Evolutionary conservation across 202 grass and related monocot species (phyloP).

Genomic region (Setaria viridis): DNA sequence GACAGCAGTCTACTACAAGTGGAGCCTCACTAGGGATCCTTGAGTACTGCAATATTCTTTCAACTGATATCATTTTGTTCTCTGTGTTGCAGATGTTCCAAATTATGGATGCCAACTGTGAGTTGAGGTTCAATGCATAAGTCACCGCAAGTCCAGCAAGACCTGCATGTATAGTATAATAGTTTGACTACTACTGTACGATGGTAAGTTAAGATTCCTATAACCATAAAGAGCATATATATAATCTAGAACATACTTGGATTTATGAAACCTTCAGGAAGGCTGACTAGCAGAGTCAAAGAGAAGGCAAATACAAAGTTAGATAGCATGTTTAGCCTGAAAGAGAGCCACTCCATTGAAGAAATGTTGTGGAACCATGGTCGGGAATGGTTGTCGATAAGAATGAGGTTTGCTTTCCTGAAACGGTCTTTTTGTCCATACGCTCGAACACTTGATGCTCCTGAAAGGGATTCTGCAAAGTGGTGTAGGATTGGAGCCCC

Average conservation of each 20-base stretch:
- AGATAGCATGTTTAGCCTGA: conserved; percentile 83
- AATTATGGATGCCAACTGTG: conserved; percentile 73
- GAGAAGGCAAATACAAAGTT: conserved; percentile 91
- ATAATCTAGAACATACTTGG: conserved; percentile 75
- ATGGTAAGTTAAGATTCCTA: background rate
- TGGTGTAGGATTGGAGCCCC: conserved; percentile 93
- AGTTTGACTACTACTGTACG: conserved; percentile 6
- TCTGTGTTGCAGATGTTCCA: conserved; percentile 96
- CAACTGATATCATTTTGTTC: conserved; percentile 98
- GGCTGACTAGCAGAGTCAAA: conserved; percentile 81
- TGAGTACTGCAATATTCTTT: conserved; percentile 97
- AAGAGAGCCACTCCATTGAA: conserved; percentile 87
- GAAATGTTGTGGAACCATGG: conserved; percentile 87
- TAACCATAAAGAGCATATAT: conserved; percentile 28
- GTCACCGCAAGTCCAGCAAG: conserved; percentile 94
- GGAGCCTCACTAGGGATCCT: conserved; percentile 83
- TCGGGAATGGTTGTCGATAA: conserved; percentile 70
- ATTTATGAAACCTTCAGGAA: conserved; percentile 94
- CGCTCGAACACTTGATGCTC: conserved; percentile 84
- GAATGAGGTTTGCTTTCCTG: conserved; percentile 75
- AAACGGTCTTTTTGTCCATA: conserved; percentile 79
- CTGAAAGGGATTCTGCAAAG: conserved; percentile 85
- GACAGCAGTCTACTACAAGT: conserved; percentile 63
- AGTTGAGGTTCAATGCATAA: conserved; percentile 91
- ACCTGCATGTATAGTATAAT: conserved; percentile 56